Base-by-base conservation (phyloP, 345 rosid genomes). In the Cardiospermum halicacabum region DNA sequence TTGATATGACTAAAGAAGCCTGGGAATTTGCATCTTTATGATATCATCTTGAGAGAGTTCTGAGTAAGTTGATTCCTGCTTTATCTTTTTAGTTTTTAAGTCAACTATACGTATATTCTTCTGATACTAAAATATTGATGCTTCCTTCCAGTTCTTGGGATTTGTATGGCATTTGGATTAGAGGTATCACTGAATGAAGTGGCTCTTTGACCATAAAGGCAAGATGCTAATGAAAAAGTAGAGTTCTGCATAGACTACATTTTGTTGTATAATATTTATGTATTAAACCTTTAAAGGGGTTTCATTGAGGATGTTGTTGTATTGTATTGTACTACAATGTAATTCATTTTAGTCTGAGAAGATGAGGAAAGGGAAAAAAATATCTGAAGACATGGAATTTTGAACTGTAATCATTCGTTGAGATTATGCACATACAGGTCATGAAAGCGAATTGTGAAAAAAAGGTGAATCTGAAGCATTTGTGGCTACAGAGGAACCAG, bases 1-100 rank as follows among this genome's bases (percentile, higher is more conserved):
- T 86, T 32, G 88, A 93, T 73, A 76, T 93, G 89, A 75, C 85
- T 21, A 80, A 77, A 76, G 85, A 80, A 67, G 85, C 77, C 53
- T 93, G 96, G 92, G 84, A 86, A 75, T 60, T 84, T 34, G 49
- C 75, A 66, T 49, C 72, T 57, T 65, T 61, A 64, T 84, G 78
- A 83, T 45, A 58, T 62, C 39, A 58, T 58, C n/a, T 8, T n/a
- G n/a, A n/a, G 19, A 34, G 43, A 27, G 58, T 72, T 71, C 24
- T 67, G 22, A 48, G 25, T 63, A 10, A 61, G 48, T 45, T 63
- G n/a, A 36, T 15, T 34, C 4, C 5, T 15, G 3, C 28, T 54
- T 54, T 6, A 27, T 6, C n/a, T 21, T 18, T 42, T 42, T 49
- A 13, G 42, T 34, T 28, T 63, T 63, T 18, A 2, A 21, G 13